Base-by-base conservation (phyloP, 2,329 filamentous ascomycete species). In the Venturia pyrina region DNA sequence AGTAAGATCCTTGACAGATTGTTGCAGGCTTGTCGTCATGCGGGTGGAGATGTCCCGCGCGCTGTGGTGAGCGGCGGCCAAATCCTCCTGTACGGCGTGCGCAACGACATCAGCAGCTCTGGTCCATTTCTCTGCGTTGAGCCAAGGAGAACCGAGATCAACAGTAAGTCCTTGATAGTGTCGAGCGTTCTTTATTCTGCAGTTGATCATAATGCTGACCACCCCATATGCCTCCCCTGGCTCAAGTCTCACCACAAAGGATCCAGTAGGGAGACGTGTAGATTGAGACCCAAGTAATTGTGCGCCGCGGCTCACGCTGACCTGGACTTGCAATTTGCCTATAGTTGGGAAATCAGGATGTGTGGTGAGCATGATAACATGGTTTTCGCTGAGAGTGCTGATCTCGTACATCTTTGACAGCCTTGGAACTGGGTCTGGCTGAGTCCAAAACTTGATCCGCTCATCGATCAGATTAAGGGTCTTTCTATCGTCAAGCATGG, bases 121-220 rank as follows among this genome's bases (percentile, higher is more conserved):
- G 11, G 17, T 40, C 62, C 62, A 64, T n/a, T 61, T 62, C 8
- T 32, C 32, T 43, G 48, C 34, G 5, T 66, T 66, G n/a, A 63
- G 48, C 65, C 65, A 66, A 37, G 53, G 53, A 60, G 65, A 66
- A 24, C 65, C 65, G 34, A 66, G 61, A 37, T 66, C 46, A n/a
- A 66, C 60, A 28, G 40, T 21, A 41, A 64, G 48, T 43, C 28
- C 60, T 64, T 66, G 65, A 40, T 59, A 44, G 60, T 46, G 53
- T 37, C 24, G 65, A 37, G 48, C 48, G 21, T 60, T 66, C 8
- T 62, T 40, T 19, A 40, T 24, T 50, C 28, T 64, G 34, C 48
- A 60, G 13, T 40, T 56, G 15, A 66, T 32, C 41, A 53, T 66
- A 15, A 66, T 32, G 53, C 63, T 64, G 10, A 64, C 44, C 15